These are phyloP conservation scores for Atractiella rhizophila DNA, from an alignment of 768 basidiomycete genomes.

Conservation along the genomic window DNA sequence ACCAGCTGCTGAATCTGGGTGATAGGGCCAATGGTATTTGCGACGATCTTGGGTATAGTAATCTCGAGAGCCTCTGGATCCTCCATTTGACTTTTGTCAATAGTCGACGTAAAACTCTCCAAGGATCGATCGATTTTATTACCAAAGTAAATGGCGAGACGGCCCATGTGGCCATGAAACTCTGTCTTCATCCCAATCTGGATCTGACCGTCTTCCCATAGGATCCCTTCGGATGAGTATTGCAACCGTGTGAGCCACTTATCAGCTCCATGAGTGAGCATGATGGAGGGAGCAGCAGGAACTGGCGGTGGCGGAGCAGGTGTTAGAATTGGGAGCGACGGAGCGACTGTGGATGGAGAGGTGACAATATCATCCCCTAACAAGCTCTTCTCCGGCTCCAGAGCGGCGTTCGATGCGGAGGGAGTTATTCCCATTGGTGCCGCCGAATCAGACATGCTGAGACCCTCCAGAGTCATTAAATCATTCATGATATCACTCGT, in stretches of 20 bases:
- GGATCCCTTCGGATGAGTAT: slow-evolving; percentile 55
- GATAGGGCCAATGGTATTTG: slow-evolving; percentile 48
- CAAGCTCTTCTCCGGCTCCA: too few relatives aligned
- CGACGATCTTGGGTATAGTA: slow-evolving; percentile 72
- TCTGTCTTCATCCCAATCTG: slow-evolving; percentile 91
- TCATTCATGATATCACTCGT: too few relatives aligned
- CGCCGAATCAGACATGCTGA: too few relatives aligned
- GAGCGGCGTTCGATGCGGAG: too few relatives aligned
- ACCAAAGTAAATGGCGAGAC: slow-evolving; percentile 79
- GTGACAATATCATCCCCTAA: too few relatives aligned
- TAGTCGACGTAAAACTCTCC: slow-evolving; percentile 62
- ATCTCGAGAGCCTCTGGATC: slow-evolving; percentile 53
- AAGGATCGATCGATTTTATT: slow-evolving; percentile 81
- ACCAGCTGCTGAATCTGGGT: slow-evolving; percentile 80
- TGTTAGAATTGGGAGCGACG: neutral
- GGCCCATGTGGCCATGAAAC: slow-evolving; percentile 81
- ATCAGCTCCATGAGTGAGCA: slow-evolving; percentile 14
- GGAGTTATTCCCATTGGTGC: too few relatives aligned
- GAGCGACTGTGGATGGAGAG: neutral
- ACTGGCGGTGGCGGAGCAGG: neutral
- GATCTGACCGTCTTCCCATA: slow-evolving; percentile 85
- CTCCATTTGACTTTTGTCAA: slow-evolving; percentile 38
- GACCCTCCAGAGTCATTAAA: too few relatives aligned
- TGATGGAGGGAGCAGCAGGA: neutral
- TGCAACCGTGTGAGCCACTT: slow-evolving; percentile 27